Base-by-base conservation (phyloP, 2,329 filamentous ascomycete species). In the Dothideomycetes sp. region DNA sequence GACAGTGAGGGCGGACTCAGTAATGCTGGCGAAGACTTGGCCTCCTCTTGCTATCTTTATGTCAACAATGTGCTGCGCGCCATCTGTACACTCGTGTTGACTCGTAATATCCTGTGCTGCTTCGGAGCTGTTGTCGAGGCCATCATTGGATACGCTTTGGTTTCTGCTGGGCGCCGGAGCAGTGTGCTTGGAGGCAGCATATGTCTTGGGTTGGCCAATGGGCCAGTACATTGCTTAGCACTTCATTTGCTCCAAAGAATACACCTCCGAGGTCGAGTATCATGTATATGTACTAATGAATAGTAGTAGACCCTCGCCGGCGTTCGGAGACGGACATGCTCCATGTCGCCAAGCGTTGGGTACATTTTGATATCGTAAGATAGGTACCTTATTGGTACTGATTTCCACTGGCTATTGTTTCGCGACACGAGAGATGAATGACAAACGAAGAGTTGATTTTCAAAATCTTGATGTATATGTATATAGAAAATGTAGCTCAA, bases 1-100 rank as follows among this genome's bases (percentile, higher is more conserved):
- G 49, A 98, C 73, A n/a, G 84, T 86, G 59, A 98, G 77, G 10
- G 84, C 83, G 2, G 84, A 84, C 4, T 75, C 67, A 1, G 89
- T 95, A 55, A 95, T 85, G 34, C 86, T 86, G 37, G 84, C 84
- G 62, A 98, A 95, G 45, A 83, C 65, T 53, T 88, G 81, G 31
- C 88, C 88, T 41, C 75, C 80, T 33, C 88, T 77, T 2, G 88
- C 84, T 31, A 87, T 75, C 47, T 79, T 77, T 39, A 94, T 67
- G 5, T 84, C 83, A 45, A 85, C 65, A 40, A 95, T 77, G 72
- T 54, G 48, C 33, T 50, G 38, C 22, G 47, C 47, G n/a, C 42
- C 33, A 10, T 24, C 30, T 24, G 8, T 27, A 10, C 22, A 27
- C 3, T 37, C 39, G 11, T 41, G 34, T 16, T 41, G 22, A 27